These are phyloP conservation scores for Jatropha multifida DNA, from an alignment of 441 rosid genomes.

Conservation along the genomic window DNA sequence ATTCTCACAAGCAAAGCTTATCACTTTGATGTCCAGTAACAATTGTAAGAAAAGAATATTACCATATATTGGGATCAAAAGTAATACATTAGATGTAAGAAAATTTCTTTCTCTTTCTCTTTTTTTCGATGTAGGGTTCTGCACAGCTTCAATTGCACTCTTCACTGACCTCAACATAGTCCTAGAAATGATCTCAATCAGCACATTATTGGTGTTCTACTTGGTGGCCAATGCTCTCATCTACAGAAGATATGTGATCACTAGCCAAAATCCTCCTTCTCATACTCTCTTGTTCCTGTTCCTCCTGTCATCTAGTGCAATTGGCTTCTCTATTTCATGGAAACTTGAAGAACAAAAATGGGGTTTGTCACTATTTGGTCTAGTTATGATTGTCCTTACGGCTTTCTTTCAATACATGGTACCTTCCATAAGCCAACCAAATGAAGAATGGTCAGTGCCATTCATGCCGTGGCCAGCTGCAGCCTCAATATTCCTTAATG, in stretches of 20 bases:
- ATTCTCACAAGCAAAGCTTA: no score
- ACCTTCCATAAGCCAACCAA: constrained; percentile 24
- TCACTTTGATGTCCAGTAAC: no score
- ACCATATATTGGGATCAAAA: background rate
- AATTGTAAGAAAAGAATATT: no score
- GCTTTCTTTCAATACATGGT: constrained; percentile 42
- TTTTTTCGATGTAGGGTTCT: constrained; percentile 52
- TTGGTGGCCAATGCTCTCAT: constrained; percentile 86
- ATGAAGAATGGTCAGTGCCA: constrained; percentile 69
- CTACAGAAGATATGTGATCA: constrained; percentile 55
- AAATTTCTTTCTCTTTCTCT: background rate
- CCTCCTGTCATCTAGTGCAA: constrained; percentile 54
- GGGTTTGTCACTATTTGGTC: constrained; percentile 49
- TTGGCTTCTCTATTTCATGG: constrained; percentile 69
- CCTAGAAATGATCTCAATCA: constrained; percentile 63
- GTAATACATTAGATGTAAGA: background rate
- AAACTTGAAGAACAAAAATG: constrained; percentile 52
- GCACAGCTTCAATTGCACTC: constrained; percentile 87
- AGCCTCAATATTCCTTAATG: constrained; percentile 64
- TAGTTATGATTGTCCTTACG: constrained; percentile 36
- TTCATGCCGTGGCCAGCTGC: constrained; percentile 95
- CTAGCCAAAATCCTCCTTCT: constrained; percentile 43
- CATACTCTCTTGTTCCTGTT: constrained; percentile 64
- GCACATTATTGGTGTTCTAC: constrained; percentile 87
- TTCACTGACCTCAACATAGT: constrained; percentile 76